Conservation (phyloP, 129 eudicot species). For the Saposhnikovia divaricata region DNA sequence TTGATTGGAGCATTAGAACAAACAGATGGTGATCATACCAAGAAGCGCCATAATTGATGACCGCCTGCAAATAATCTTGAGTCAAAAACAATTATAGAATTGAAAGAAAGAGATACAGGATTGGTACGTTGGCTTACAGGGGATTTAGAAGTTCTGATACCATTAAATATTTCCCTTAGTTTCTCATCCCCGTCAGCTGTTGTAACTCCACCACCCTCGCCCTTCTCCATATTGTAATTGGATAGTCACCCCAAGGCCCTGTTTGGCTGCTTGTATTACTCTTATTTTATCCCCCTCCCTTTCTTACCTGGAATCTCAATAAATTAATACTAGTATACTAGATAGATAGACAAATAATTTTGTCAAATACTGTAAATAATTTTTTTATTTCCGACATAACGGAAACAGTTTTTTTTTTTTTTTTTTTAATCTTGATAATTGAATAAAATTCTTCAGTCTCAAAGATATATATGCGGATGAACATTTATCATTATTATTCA, state of each 20-base stretch:
- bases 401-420: too few relatives aligned
- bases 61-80: slow-evolving; percentile 40
- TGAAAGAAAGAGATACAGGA: not conserved
- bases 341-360: too few relatives aligned
- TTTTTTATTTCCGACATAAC: too few relatives aligned
- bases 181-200: slow-evolving; percentile 53
- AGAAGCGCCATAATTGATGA: slow-evolving; percentile 84
- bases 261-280: not conserved
- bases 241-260: not conserved
- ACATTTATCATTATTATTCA: too few relatives aligned
- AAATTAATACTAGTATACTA: too few relatives aligned
- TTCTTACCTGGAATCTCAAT: not conserved
- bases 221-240: not conserved
- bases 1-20: slow-evolving; percentile 31
- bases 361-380: too few relatives aligned
- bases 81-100: not conserved
- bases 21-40: slow-evolving; percentile 64
- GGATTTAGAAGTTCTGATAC: slow-evolving; percentile 53
- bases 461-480: too few relatives aligned
- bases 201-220: slow-evolving; percentile 21
- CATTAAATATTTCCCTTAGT: slow-evolving; percentile 51
- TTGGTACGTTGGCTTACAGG: slow-evolving; percentile 29
- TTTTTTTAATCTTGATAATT: too few relatives aligned
- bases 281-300: too few relatives aligned
- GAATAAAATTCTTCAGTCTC: too few relatives aligned